Conservation (phyloP, 805 yeast genomes). For the Schizosaccharomyces octosporus region DNA sequence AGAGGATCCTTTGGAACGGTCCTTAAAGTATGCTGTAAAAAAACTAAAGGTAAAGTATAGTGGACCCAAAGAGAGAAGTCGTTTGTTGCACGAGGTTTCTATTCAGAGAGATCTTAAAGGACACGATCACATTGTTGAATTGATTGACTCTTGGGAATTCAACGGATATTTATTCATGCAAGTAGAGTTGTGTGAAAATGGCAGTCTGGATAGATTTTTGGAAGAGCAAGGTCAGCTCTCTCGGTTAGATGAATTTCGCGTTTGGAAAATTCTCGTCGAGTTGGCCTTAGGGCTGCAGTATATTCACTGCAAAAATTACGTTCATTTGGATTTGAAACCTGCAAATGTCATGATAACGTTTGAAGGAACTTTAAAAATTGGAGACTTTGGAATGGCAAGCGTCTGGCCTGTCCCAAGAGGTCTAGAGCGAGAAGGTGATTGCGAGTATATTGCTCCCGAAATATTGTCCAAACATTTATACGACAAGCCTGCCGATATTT, state of each 20-base stretch:
- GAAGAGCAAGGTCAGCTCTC: constrained; percentile 52
- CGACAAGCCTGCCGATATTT: constrained; percentile 81
- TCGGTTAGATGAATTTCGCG: constrained; percentile 82
- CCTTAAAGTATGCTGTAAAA: constrained; percentile 52
- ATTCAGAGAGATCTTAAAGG: constrained; percentile 18
- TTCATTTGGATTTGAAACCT: constrained; percentile 84
- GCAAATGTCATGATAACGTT: constrained; percentile 85
- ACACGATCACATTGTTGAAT: constrained; percentile 46
- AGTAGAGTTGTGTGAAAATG: constrained; percentile 91
- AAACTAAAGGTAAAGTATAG: constrained; percentile 45
- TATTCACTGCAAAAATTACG: constrained; percentile 50
- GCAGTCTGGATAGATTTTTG: constrained; percentile 60
- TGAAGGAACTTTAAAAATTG: constrained; percentile 82
- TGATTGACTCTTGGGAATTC: constrained; percentile 64
- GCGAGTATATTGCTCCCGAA: constrained; percentile 95
- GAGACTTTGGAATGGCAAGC: constrained; percentile 90
- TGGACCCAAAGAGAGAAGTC: constrained; percentile 32
- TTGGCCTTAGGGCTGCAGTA: constrained; percentile 36
- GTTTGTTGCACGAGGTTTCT: constrained; percentile 54
- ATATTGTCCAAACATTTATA: constrained; percentile 59
- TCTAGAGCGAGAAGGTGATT: constrained; percentile 86
- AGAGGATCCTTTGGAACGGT: constrained; percentile 26
- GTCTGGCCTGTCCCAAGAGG: constrained; percentile 33
- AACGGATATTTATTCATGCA: constrained; percentile 57
- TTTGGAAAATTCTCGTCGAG: constrained; percentile 51